Base-by-base conservation (phyloP, 2,329 filamentous ascomycete genomes). In the Colletotrichum sp. region DNA sequence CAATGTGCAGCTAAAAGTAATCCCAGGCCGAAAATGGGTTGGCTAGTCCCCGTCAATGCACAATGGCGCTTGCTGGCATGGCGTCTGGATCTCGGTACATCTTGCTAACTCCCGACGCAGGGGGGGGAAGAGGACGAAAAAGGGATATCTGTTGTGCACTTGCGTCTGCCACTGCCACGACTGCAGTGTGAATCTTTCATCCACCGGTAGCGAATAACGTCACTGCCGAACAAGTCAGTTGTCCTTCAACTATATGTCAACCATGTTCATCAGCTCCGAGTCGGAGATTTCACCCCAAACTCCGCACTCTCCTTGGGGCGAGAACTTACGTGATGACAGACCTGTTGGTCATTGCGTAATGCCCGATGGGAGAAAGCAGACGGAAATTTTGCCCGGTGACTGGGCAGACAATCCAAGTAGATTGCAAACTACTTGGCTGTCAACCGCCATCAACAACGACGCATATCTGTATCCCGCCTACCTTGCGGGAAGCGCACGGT, bases 311-410 rank as follows among this genome's bases (percentile, higher is more conserved):
- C n/a, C 56, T 43, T 38, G 10, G 18, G 56, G 55, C 43, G 43
- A 32, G 56, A 73, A 73, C 58, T 58, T 73, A 69, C 18, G 28
- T 43, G 66, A 64, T 73, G 24, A 63, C 56, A 56, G 65, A 63
- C 43, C 43, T 14, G 36, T 73, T 36, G 43, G 38, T 43, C 58
- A 69, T 64, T 55, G 58, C 43, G 38, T 62, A 58, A n/a, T 24
- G 43, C 28, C 38, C 24, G 38, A 16, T 48, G 21, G 24, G 24
- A 38, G 32, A 26, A 26, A 65, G 24, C 9, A 36, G 34, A 14
- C 16, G 28, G 28, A 34, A 43, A 28, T 14, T 63, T 63, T 7
- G 58, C 32, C n/a, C 16, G 14, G 43, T 52, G 43, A 21, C 43
- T 24, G n/a, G 28, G 28, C 28, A 34, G 28, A 34, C 12, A n/a